Evolutionary conservation across 495 filamentous ascomycete genomes (phyloP), one percentile per base, ranked within the genome.

Genomic region (Apiosordaria backusii): DNA sequence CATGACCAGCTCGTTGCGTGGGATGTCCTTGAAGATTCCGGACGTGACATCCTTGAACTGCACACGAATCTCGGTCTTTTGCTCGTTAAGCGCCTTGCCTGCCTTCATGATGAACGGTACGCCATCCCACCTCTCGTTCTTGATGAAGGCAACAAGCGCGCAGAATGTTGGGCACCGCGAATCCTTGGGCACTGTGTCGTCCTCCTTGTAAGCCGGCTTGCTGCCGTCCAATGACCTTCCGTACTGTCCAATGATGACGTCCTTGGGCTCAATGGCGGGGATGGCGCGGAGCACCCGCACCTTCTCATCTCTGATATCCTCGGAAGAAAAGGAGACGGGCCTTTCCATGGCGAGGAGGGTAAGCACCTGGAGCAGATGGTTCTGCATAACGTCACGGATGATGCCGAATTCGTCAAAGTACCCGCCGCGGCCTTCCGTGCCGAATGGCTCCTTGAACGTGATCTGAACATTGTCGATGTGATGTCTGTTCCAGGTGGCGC

Each of bases 401-500:
- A 99, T 99, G 70, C 96, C 96, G 74, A 99, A 99, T 80, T 99
- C 96, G 73, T 99, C 96, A 75, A 99, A 99, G 82, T 99, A 99
- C 61, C 96, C 96, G 61, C 96, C 96, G 76, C 96, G 91, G 29
- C 96, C 95, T 79, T 99, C 96, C n/a, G 96, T 99, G 68, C 96
- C 96, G 76, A 99, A 99, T 4, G 96, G 96, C 81, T 99, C 96
- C 83, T 99, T 99, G 84, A 99, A 99, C 57, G 96, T 90, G 75
- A 99, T 98, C 79, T 92, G 90, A 59, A 99, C 92, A 69, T 97
- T 99, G 80, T 98, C 95, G 82, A 99, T 99, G 83, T 99, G 95
- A 77, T 97, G 93, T 65, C 95, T 88, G 83, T 97, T 98, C 96
- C 96, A 99, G 63, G 95, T 98, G 58, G 96, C 96, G 64, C 93